phyloP scores from a whole-genome alignment of 2,329 filamentous ascomycete species.

The Colletotrichum sp. region DNA sequence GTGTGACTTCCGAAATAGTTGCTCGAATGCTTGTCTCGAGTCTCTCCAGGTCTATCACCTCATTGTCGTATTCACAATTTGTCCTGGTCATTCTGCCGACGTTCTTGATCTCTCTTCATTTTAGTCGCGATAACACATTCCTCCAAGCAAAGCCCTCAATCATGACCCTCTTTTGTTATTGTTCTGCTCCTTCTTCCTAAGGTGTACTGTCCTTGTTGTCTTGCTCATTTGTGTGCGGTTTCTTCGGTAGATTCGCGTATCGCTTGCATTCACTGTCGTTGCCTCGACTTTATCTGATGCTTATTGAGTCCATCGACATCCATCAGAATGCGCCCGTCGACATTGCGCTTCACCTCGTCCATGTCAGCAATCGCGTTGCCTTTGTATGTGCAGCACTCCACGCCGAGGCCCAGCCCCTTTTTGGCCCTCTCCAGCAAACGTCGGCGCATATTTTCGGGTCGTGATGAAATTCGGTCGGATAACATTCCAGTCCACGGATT shows the following conservation, averaged over 20 bases:
- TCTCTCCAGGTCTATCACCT: conserved; percentile 43
- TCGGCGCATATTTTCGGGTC: conserved; percentile 32
- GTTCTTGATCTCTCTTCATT: conserved; percentile 53
- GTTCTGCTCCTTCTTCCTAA: conserved; percentile 37
- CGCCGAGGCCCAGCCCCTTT: conserved; percentile 44
- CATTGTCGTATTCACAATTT: conserved; percentile 51
- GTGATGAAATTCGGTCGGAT: conserved; percentile 38
- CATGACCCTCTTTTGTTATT: conserved; percentile 42
- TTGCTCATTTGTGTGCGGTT: neutral
- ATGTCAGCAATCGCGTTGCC: conserved; percentile 40
- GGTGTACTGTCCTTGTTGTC: conserved; percentile 21
- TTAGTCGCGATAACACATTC: conserved; percentile 51
- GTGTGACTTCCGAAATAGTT: conserved; percentile 47
- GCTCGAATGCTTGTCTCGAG: conserved; percentile 51
- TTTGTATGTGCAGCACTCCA: conserved; percentile 45
- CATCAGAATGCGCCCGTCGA: conserved; percentile 44
- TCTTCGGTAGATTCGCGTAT: conserved; percentile 31
- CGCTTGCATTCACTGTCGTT: conserved; percentile 34
- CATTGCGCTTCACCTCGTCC: conserved; percentile 36
- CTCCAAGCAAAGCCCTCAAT: conserved; percentile 51
- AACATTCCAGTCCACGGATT: conserved; percentile 42
- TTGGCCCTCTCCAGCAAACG: conserved; percentile 38
- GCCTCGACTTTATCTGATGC: conserved; percentile 39
- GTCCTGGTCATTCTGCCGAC: conserved; percentile 50
- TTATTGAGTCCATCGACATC: conserved; percentile 48